These are phyloP conservation scores for Cercospora citrullina DNA, from an alignment of 2,329 filamentous ascomycete genomes.

Conservation along the genomic window DNA sequence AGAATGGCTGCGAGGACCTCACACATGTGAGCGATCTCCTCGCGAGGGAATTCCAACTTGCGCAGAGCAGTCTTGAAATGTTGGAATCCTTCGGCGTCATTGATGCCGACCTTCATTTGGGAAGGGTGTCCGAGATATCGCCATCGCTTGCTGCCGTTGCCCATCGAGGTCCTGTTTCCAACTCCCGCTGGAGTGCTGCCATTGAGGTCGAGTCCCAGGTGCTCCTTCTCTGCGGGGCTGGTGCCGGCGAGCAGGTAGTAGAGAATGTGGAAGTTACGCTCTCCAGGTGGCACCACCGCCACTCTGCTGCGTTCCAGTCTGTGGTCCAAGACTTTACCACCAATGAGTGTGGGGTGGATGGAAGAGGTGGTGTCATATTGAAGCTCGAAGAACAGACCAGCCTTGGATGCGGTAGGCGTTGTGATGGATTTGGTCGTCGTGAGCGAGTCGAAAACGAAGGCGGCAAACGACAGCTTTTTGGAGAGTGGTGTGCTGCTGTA, in stretches of 20 bases:
- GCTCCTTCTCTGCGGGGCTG: constrained; percentile 82
- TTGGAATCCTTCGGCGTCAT: constrained; percentile 92
- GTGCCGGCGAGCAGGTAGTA: constrained; percentile 96
- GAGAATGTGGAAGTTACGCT: constrained; percentile 92
- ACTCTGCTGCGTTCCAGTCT: constrained; percentile 89
- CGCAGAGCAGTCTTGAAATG: constrained; percentile 95
- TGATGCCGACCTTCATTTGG: constrained; percentile 94
- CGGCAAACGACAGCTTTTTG: constrained; percentile 86
- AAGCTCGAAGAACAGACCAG: constrained; percentile 90
- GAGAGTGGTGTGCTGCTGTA: constrained; percentile 92
- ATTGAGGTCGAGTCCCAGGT: constrained; percentile 65
- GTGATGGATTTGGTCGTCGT: constrained; percentile 97
- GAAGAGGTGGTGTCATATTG: constrained; percentile 91
- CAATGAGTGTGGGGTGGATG: constrained; percentile 82
- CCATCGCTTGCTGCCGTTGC: constrained; percentile 75
- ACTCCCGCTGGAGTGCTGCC: constrained; percentile 53
- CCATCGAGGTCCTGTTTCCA: constrained; percentile 56
- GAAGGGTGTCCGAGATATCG: constrained; percentile 94
- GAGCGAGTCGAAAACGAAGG: constrained; percentile 92
- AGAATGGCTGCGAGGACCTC: constrained; percentile 90
- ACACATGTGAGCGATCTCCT: constrained; percentile 95
- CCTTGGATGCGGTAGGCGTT: constrained; percentile 92
- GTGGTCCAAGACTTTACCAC: constrained; percentile 92
- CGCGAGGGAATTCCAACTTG: constrained; percentile 89
- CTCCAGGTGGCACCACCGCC: constrained; percentile 86